Base-by-base conservation (phyloP, 2,329 filamentous ascomycete genomes). In the Alternaria arborescens region DNA sequence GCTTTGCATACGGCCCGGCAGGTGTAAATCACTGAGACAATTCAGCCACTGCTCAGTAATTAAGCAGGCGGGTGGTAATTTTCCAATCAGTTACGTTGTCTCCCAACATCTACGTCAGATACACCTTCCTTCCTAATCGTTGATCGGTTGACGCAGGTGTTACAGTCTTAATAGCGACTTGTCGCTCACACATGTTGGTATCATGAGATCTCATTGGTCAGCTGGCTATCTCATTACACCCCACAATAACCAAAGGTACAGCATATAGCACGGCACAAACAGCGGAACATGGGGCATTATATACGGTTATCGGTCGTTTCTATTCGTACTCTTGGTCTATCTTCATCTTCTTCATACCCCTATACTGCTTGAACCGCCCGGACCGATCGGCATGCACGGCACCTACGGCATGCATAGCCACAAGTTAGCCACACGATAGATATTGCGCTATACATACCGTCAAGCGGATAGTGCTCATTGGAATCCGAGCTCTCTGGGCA, bases 161-260 rank as follows among this genome's bases (percentile, higher is more conserved):
- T 36, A 36, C 24, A 36, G 30, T 24, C 20, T 32, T n/a, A 34
- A 8, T 40, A 14, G 41, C 50, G 26, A 54, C 56, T 20, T 48
- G 36, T 32, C 26, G 24, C 44, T 56, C 36, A 40, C 63, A 59
- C 64, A 59, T 65, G 62, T 28, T 42, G 34, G 40, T 26, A n/a
- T 28, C 32, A 30, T n/a, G 34, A 22, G 30, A 22, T 52, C 24
- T 38, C 34, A 67, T 67, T 67, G 60, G 62, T 46, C 50, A 55
- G 38, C 22, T 32, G 40, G 40, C 38, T 42, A 6, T n/a, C 28
- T 28, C 40, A 42, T 42, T 48, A 26, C 28, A 36, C 8, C 34
- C 8, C 34, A 24, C 43, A 26, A n/a, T 8, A 26, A 41, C 26
- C 8, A 3, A 40, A 16, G 36, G 36, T 38, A 52, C 50, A 40